Percentiles rank a stretch among this genome's conserved stretches.
Evolutionary conservation across 2,329 filamentous ascomycete genomes (phyloP).

Genomic region (Pseudogymnoascus sp.): DNA sequence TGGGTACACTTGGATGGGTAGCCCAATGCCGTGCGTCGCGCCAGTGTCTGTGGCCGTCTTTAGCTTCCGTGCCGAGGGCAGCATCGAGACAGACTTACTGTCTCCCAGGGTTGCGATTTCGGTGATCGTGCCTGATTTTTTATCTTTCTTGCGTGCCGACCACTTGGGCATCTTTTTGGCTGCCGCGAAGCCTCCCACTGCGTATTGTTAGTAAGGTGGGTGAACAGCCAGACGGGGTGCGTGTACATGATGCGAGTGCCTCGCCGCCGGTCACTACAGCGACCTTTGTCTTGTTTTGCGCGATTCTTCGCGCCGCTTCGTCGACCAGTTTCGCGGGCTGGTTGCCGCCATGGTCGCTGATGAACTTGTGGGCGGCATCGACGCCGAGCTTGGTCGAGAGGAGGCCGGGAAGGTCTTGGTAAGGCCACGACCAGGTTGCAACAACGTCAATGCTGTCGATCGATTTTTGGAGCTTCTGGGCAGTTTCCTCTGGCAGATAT

Average conservation of each 20-base stretch:
- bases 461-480: constrained; percentile 32
- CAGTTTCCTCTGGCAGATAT: constrained; percentile 24
- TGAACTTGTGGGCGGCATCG: constrained; percentile 38
- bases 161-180: constrained; percentile 51
- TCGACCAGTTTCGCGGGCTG: constrained; percentile 56
- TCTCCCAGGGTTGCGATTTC: constrained; percentile 38
- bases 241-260: constrained; percentile 49
- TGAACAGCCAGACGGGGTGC: constrained; percentile 19
- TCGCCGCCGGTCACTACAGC: constrained; percentile 57
- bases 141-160: constrained; percentile 40
- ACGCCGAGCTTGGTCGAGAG: constrained; percentile 43
- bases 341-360: constrained; percentile 55
- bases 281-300: constrained; percentile 44
- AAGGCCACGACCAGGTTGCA: constrained; percentile 59
- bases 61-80: constrained; percentile 11
- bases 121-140: constrained; percentile 42
- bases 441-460: constrained; percentile 55
- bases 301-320: constrained; percentile 50
- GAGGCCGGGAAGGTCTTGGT: constrained; percentile 48
- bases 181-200: constrained; percentile 45
- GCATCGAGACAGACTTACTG: constrained; percentile 27
- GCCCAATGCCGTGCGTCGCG: constrained; percentile 48
- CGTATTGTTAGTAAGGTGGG: constrained; percentile 26
- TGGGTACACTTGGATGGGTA: constrained; percentile 60
- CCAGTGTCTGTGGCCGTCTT: constrained; percentile 39